Conservation (phyloP, 306 rosid genomes). For the Vigna hirtella region DNA sequence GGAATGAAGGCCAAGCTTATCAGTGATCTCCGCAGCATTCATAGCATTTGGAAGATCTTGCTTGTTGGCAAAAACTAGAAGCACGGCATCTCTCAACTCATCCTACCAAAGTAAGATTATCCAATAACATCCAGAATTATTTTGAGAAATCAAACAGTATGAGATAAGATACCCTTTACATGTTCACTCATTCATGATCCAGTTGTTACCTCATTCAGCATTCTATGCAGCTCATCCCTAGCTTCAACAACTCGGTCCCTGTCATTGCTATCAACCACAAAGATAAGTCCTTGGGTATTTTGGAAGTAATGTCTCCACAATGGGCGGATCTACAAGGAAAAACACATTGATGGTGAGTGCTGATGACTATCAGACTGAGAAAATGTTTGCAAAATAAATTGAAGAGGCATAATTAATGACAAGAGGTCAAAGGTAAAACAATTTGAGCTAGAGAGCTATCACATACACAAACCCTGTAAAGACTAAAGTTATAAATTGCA, state of each 20-base stretch:
- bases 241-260: constrained; percentile 90
- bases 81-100: constrained; percentile 87
- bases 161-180: constrained; percentile 5
- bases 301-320: constrained; percentile 96
- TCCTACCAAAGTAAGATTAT: constrained; percentile 59
- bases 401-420: background rate
- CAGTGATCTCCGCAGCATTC: constrained; percentile 94
- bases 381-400: background rate
- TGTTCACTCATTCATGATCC: constrained; percentile 2
- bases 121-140: constrained; percentile 3
- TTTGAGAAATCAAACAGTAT: constrained; percentile 16
- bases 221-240: constrained; percentile 90
- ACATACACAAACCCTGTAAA: constrained; percentile 7
- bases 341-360: constrained; percentile 12
- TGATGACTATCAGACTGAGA: constrained; percentile 16
- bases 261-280: constrained; percentile 95
- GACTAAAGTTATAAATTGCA: background rate
- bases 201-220: constrained; percentile 76
- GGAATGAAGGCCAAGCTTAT: constrained; percentile 90
- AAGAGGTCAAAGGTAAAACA: background rate
- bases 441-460: constrained; percentile 1
- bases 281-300: constrained; percentile 68
- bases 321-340: constrained; percentile 74
- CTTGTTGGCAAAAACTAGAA: constrained; percentile 87
- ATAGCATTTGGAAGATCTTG: constrained; percentile 96